Evolutionary conservation across 805 yeast genomes (phyloP), one percentile per base, ranked within the genome.

Genomic region (Ogataea ganodermae): DNA sequence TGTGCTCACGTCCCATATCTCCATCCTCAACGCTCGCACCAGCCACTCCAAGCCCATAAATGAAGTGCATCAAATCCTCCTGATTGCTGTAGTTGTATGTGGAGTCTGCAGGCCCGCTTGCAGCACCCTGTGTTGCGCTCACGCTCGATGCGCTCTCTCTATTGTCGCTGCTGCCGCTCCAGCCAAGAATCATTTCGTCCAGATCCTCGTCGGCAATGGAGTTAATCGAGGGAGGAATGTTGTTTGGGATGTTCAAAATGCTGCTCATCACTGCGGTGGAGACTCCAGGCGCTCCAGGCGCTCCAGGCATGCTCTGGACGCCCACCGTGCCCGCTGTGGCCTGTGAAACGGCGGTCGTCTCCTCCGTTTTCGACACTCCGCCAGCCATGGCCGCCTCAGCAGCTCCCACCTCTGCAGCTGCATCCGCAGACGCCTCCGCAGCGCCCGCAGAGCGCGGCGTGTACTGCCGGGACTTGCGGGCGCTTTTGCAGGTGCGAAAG

Each of bases 401-500:
- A n/a, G n/a, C n/a, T n/a, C n/a, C 31, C n/a, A 27, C 12, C 6
- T 27, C 31, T 10, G 31, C 6, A 7, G 14, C 14, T 6, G 13
- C 31, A 27, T 27, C 13, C n/a, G 13, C 14, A n/a, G 13, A 4
- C 18, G 18, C 32, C 22, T 20, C 23, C 12, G 6, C 40, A 7
- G 16, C 36, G 12, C 27, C 27, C 6, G 27, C 17, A 23, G 18
- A 9, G 38, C 18, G 9, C 36, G 62, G 64, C 38, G 55, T 57
- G 69, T 81, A 83, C 23, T 66, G 61, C 10, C 66, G 53, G 0
- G 89, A 82, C 9, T 64, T 65, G 14, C 77, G 63, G 1, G 90
- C 84, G 59, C 63, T 75, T 35, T 75, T 67, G 56, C 91, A 83
- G 28, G 73, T 72, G 43, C 76, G 74, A 61, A 83, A 88, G 71